A percentile compares a stretch with the other conserved stretches of the same genome.
phyloP scores from a whole-genome alignment of 1,139 yeast species.

The Protomyces arabidopsidicola region DNA sequence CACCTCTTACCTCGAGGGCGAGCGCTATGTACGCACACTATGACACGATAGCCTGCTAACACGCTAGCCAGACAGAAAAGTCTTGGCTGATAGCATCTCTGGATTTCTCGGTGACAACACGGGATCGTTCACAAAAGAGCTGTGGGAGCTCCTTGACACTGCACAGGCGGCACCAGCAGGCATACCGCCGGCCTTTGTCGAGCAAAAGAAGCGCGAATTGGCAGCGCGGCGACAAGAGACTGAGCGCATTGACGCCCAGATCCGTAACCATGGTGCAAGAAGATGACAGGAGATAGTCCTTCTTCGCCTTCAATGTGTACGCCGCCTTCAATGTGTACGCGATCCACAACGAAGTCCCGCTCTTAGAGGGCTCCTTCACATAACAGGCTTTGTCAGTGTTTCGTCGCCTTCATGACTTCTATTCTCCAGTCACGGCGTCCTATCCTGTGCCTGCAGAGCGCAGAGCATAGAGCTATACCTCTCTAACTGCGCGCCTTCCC shows the following conservation, averaged over 20 bases:
- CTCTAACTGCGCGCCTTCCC: too few species aligned
- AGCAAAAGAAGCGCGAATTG: slow-evolving; percentile 34
- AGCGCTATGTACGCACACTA: neutral
- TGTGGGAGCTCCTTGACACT: slow-evolving; percentile 36
- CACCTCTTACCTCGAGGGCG: slow-evolving; percentile 28
- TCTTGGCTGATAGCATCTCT: slow-evolving; percentile 33
- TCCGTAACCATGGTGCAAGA: too few species aligned
- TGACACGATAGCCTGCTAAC: neutral
- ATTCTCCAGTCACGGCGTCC: too few species aligned
- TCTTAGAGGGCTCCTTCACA: too few species aligned
- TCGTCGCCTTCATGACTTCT: too few species aligned
- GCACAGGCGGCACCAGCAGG: slow-evolving; percentile 36
- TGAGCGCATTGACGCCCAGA: neutral
- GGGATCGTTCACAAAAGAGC: slow-evolving; percentile 33
- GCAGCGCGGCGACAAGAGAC: neutral
- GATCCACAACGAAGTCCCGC: too few species aligned
- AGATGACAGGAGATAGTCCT: too few species aligned
- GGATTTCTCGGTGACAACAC: slow-evolving; percentile 36
- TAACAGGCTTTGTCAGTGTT: too few species aligned
- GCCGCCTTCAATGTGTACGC: too few species aligned
- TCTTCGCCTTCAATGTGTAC: too few species aligned
- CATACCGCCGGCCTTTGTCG: slow-evolving; percentile 35
- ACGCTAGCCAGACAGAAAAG: slow-evolving; percentile 31
- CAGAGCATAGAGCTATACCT: too few species aligned
- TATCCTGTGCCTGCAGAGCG: too few species aligned